A percentile compares a stretch with the other conserved stretches of the same genome.
These are phyloP conservation scores for Cyclotella cryptica DNA, from an alignment of 108 stramenopile genomes.

Conservation along the genomic window DNA sequence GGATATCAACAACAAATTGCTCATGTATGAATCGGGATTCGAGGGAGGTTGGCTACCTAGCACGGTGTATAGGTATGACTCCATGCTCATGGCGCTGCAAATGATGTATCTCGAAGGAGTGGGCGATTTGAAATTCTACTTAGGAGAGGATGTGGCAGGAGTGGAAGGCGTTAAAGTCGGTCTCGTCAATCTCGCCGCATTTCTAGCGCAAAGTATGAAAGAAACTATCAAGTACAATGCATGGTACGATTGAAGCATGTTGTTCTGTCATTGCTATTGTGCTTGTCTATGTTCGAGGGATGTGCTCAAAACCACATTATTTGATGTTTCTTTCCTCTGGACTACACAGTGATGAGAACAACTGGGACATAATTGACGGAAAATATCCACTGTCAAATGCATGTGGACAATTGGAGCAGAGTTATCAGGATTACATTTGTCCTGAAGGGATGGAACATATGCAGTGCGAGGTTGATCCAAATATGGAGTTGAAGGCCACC, in stretches of 20 bases:
- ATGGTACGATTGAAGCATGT: conserved; percentile 27
- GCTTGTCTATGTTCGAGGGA: no score
- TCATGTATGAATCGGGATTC: conserved; percentile 8
- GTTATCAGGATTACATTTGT: conserved; percentile 58
- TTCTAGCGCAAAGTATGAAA: conserved; percentile 54
- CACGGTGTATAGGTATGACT: conserved; percentile 24
- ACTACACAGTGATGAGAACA: conserved; percentile 8
- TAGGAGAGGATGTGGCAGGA: conserved; percentile 26
- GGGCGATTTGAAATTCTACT: conserved; percentile 22
- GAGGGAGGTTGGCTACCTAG: conserved; percentile 7
- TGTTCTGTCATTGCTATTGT: background rate
- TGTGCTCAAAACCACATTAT: background rate
- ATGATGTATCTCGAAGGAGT: conserved; percentile 40
- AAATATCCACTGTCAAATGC: conserved; percentile 54
- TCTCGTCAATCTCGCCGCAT: conserved; percentile 41
- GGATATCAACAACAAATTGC: conserved; percentile 23
- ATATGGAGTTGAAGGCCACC: conserved; percentile 45
- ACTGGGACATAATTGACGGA: conserved; percentile 42
- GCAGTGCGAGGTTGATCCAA: conserved; percentile 52
- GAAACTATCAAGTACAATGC: conserved; percentile 57
- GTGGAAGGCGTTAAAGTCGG: conserved; percentile 22
- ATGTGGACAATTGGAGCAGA: conserved; percentile 56
- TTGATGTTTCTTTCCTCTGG: background rate
- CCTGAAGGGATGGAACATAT: conserved; percentile 49
- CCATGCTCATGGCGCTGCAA: conserved; percentile 9